Evolutionary conservation across 345 rosid genomes (phyloP).

Genomic region (Brassica carinata): DNA sequence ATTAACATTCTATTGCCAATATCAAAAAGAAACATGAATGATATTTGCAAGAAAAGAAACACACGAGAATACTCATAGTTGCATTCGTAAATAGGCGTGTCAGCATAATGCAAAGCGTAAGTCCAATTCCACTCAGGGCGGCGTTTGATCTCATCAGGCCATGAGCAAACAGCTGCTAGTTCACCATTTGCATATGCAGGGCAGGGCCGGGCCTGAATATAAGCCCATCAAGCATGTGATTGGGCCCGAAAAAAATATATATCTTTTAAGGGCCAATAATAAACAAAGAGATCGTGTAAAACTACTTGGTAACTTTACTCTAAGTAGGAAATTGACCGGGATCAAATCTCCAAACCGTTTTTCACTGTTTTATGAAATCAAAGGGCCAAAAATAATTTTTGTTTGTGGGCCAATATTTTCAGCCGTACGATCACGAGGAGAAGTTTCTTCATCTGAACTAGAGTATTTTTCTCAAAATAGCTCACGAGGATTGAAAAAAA

Average conservation of each 20-base stretch:
- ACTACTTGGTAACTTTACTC: too few species aligned
- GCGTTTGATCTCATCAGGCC: conserved; percentile 37
- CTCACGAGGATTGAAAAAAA: conserved; percentile 35
- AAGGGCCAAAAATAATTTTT: too few species aligned
- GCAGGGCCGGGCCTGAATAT: too few species aligned
- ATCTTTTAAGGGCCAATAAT: too few species aligned
- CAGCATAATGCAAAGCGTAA: conserved; percentile 73
- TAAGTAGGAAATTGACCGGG: too few species aligned
- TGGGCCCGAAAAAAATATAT: too few species aligned
- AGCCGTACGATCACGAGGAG: too few species aligned
- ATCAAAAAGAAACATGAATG: not conserved
- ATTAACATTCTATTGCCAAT: not conserved
- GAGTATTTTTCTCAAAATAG: conserved; percentile 63
- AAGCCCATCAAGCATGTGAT: too few species aligned
- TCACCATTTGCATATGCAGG: conserved; percentile 81
- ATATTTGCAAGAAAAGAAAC: not conserved
- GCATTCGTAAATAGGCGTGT: conserved; percentile 89
- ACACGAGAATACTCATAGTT: conserved; percentile 78
- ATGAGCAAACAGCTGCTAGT: conserved; percentile 65
- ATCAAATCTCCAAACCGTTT: too few species aligned
- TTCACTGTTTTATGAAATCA: too few species aligned
- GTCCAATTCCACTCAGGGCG: conserved; percentile 69
- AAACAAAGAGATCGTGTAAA: too few species aligned
- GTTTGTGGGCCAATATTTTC: too few species aligned
- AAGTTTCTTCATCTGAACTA: conserved; percentile 62